Evolutionary conservation across 1,284 basidiomycete species (phyloP).

Genomic region (Microbotryomycetes sp.): DNA sequence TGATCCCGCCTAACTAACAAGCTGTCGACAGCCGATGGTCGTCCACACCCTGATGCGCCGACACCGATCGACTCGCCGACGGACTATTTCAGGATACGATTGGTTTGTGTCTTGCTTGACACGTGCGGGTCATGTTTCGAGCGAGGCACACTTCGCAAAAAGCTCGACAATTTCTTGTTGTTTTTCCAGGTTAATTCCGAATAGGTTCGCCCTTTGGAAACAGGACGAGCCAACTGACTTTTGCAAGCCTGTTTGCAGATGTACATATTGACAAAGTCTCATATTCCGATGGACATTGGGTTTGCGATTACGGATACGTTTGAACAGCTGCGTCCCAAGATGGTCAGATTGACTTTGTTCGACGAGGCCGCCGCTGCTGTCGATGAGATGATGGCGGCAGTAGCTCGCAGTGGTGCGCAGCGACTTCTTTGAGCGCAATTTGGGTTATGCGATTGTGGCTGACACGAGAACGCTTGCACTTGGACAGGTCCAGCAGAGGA

Average conservation of each 20-base stretch:
- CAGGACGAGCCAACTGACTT: neutral
- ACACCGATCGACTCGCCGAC: slow-evolving; percentile 81
- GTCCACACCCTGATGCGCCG: slow-evolving; percentile 71
- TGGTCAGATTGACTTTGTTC: slow-evolving; percentile 59
- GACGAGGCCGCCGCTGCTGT: slow-evolving; percentile 79
- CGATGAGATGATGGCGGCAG: slow-evolving; percentile 73
- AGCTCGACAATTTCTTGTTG: slow-evolving; percentile 81
- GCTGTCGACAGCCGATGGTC: slow-evolving; percentile 62
- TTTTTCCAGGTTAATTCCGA: slow-evolving; percentile 74
- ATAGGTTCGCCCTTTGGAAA: neutral
- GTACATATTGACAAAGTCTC: slow-evolving; percentile 77
- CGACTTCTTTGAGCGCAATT: neutral
- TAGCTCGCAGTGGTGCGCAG: slow-evolving; percentile 48
- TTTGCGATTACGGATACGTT: slow-evolving; percentile 93
- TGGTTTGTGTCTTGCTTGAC: slow-evolving; percentile 86
- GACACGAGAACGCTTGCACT: too few species aligned
- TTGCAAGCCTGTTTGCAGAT: slow-evolving; percentile 51
- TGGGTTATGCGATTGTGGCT: neutral
- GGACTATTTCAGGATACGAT: slow-evolving; percentile 89
- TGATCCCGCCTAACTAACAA: too few species aligned
- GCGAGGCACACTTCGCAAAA: slow-evolving; percentile 78
- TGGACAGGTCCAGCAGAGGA: slow-evolving; percentile 16
- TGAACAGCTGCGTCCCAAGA: slow-evolving; percentile 77
- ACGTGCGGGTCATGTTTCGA: slow-evolving; percentile 98
- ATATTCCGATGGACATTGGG: slow-evolving; percentile 90